These are phyloP conservation scores for Coniochaeta ligniaria DNA, from an alignment of 2,329 filamentous ascomycete genomes.

Conservation along the genomic window DNA sequence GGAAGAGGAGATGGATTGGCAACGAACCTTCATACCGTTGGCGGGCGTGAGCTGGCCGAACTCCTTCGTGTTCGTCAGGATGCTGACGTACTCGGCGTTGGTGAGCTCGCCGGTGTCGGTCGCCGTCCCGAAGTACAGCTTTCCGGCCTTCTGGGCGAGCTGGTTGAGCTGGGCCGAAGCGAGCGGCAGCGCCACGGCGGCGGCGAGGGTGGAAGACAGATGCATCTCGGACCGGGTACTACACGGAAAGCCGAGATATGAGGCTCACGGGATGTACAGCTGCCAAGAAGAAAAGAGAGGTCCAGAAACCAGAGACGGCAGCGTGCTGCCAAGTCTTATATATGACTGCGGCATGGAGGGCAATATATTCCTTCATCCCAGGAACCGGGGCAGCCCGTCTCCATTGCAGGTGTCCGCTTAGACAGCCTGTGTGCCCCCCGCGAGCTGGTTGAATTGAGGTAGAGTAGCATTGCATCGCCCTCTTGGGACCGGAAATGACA, in stretches of 20 bases:
- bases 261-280: neutral
- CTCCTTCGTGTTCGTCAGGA: slow-evolving; percentile 37
- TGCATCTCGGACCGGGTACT: neutral
- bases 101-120: slow-evolving; percentile 42
- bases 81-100: slow-evolving; percentile 38
- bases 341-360: neutral
- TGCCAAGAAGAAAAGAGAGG: neutral
- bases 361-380: neutral
- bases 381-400: neutral
- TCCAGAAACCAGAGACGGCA: neutral
- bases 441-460: neutral
- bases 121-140: slow-evolving; percentile 46
- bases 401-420: neutral
- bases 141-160: slow-evolving; percentile 35
- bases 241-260: neutral
- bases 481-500: neutral
- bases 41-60: slow-evolving; percentile 45
- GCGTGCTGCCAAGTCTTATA: neutral
- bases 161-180: slow-evolving; percentile 26
- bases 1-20: slow-evolving; percentile 18
- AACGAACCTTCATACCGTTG: slow-evolving; percentile 6
- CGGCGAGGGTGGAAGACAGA: neutral
- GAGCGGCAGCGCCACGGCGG: neutral
- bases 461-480: neutral
- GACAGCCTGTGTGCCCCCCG: neutral